phyloP scores from a whole-genome alignment of 2,329 filamentous ascomycete genomes.

The Coniosporium uncinatum region DNA sequence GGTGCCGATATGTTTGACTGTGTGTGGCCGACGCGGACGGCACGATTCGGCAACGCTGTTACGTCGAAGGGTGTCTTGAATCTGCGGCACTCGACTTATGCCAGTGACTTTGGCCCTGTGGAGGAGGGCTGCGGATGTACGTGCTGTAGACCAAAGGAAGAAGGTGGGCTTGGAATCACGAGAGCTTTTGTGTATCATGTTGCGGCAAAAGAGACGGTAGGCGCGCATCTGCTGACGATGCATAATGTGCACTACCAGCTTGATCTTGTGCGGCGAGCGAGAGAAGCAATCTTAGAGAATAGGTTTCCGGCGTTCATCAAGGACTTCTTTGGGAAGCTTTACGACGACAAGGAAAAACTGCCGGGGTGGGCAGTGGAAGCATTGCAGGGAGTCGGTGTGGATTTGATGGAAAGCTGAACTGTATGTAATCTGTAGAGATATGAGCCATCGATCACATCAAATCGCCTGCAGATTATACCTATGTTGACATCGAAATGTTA shows the following conservation, averaged over 20 bases:
- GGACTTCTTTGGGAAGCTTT: constrained; percentile 72
- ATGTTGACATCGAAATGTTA: too few species aligned
- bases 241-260: constrained; percentile 96
- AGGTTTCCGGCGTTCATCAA: constrained; percentile 72
- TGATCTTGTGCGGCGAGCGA: constrained; percentile 69
- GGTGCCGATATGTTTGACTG: constrained; percentile 99
- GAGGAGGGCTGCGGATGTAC: constrained; percentile 78
- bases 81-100: constrained; percentile 69
- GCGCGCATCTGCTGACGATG: constrained; percentile 80
- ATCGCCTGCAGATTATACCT: too few species aligned
- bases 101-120: constrained; percentile 76
- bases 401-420: constrained; percentile 52
- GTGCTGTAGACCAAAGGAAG: constrained; percentile 62
- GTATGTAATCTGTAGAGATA: too few species aligned
- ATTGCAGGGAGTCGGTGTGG: constrained; percentile 72
- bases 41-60: constrained; percentile 92
- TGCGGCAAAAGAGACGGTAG: constrained; percentile 89
- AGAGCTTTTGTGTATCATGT: constrained; percentile 90
- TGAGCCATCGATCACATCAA: too few species aligned
- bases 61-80: constrained; percentile 80
- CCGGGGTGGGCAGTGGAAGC: constrained; percentile 84
- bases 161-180: constrained; percentile 76
- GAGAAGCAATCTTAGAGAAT: constrained; percentile 78
- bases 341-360: constrained; percentile 54
- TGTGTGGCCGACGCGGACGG: constrained; percentile 96